These are phyloP conservation scores for Pestalotiopsis sp. DNA, from an alignment of 2,329 filamentous ascomycete genomes.

Conservation along the genomic window DNA sequence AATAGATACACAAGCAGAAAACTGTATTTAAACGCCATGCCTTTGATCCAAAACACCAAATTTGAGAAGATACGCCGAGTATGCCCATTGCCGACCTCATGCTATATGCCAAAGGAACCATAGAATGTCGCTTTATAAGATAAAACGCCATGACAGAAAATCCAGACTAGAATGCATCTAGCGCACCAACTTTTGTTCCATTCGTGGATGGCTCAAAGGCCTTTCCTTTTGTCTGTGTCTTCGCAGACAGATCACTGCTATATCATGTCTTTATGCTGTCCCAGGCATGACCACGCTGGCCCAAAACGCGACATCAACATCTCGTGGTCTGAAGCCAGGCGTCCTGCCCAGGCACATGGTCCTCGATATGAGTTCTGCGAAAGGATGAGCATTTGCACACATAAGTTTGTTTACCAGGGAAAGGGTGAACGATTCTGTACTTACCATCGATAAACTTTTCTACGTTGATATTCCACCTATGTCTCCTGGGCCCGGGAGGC, in stretches of 20 bases:
- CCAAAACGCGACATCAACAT: slow-evolving; percentile 33
- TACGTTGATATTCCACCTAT: slow-evolving; percentile 26
- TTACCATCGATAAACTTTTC: slow-evolving; percentile 31
- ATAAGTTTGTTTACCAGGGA: not conserved
- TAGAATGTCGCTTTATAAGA: not conserved
- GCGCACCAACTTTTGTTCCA: not conserved
- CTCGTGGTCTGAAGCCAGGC: slow-evolving; percentile 30
- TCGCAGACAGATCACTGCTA: not conserved
- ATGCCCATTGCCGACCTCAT: not conserved
- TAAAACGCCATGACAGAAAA: not conserved
- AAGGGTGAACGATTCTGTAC: slow-evolving; percentile 13
- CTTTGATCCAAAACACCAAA: too few relatives aligned
- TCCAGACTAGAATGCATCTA: not conserved
- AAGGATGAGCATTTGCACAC: slow-evolving; percentile 5
- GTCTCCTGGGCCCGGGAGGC: not conserved
- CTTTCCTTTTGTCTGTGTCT: not conserved
- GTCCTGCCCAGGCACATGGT: slow-evolving; percentile 31
- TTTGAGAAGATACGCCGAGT: not conserved
- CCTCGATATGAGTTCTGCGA: slow-evolving; percentile 25
- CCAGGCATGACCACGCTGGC: slow-evolving; percentile 21
- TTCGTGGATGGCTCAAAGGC: not conserved
- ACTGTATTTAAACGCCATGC: not conserved
- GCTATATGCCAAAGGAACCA: not conserved
- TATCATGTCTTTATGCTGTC: not conserved
- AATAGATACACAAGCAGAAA: not conserved